Evolutionary conservation across 2,329 filamentous ascomycete genomes (phyloP).

Genomic region (Fusarium piperis): DNA sequence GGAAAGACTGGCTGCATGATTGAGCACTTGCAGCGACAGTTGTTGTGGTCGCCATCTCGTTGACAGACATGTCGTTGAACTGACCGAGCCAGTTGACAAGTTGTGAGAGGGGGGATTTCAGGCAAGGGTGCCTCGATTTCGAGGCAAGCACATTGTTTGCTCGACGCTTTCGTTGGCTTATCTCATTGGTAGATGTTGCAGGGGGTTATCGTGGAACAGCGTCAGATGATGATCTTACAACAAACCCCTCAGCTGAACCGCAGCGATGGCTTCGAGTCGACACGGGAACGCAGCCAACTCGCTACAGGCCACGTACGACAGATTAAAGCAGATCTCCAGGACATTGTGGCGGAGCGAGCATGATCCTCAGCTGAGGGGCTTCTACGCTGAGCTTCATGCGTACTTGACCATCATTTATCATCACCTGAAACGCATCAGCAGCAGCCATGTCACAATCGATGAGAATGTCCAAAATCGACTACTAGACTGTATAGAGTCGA

Average conservation of each 20-base stretch:
- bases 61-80: not conserved
- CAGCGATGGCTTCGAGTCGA: not conserved
- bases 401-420: constrained; percentile 1
- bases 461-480: not conserved
- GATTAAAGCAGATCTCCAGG: not conserved
- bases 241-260: not conserved
- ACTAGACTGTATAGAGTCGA: not conserved
- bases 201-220: not conserved
- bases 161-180: not conserved
- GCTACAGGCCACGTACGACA: not conserved
- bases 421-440: not conserved
- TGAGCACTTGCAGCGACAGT: not conserved
- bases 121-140: not conserved
- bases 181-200: not conserved
- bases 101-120: not conserved
- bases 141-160: not conserved
- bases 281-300: not conserved
- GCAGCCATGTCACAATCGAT: not conserved
- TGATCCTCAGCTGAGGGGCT: not conserved
- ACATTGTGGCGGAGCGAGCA: not conserved
- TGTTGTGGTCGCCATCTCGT: not conserved
- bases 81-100: not conserved
- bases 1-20: not conserved
- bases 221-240: not conserved
- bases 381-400: not conserved